phyloP scores from a whole-genome alignment of 2,329 filamentous ascomycete species.

The Ophiobolus disseminans region DNA sequence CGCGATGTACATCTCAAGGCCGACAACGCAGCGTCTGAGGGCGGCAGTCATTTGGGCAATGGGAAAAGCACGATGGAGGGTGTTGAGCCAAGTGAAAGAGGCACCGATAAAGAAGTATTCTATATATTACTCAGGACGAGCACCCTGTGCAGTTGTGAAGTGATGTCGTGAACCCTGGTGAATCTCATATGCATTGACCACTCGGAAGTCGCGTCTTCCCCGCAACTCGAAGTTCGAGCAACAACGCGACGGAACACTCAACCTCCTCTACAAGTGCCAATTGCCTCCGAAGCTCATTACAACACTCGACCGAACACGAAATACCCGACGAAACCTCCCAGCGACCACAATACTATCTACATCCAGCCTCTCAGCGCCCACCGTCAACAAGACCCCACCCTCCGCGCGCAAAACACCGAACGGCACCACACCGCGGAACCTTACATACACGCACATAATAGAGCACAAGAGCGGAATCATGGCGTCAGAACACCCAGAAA shows the following conservation, averaged over 20 bases:
- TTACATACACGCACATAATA: too few species aligned
- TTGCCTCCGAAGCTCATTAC: neutral
- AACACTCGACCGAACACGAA: neutral
- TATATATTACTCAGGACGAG: neutral
- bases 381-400: too few species aligned
- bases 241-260: neutral
- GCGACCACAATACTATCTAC: too few species aligned
- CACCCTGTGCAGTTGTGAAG: neutral
- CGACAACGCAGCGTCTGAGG: slow-evolving; percentile 1
- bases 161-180: slow-evolving; percentile 7
- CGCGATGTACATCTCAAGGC: neutral
- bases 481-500: slow-evolving; percentile 20
- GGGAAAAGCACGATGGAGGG: too few species aligned
- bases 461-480: too few species aligned
- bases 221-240: slow-evolving; percentile 14
- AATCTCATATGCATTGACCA: slow-evolving; percentile 12
- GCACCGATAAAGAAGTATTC: neutral
- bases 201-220: slow-evolving; percentile 30
- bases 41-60: slow-evolving; percentile 10
- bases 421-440: too few species aligned
- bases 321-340: too few species aligned
- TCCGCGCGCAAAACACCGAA: neutral
- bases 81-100: too few species aligned
- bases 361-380: too few species aligned
- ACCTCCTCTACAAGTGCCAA: neutral